phyloP scores from a whole-genome alignment of 164 flowering plant genomes.

The Stephania japonica region DNA sequence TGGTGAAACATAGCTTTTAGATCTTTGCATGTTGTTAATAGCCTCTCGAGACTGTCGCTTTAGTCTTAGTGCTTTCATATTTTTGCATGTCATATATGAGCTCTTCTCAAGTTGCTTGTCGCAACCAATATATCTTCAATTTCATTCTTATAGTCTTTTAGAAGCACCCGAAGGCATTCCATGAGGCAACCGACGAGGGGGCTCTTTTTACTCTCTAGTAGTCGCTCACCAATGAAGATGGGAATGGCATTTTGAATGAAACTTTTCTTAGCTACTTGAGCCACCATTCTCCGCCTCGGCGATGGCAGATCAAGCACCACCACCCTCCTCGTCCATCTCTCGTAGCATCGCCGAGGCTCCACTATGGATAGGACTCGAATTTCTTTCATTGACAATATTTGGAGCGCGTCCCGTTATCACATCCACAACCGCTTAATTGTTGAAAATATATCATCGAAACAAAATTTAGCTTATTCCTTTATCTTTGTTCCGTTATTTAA shows the following conservation, averaged over 20 bases:
- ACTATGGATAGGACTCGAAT: conserved; percentile 60
- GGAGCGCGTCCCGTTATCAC: conserved; percentile 70
- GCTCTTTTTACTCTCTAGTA: conserved; percentile 83
- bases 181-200: conserved; percentile 87
- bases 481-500: too few species aligned
- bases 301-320: conserved; percentile 37
- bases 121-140: conserved; percentile 81
- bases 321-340: conserved; percentile 64
- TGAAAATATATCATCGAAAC: not conserved
- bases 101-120: conserved; percentile 90
- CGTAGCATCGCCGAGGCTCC: conserved; percentile 52
- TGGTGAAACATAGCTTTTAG: conserved; percentile 29
- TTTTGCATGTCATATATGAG: conserved; percentile 91
- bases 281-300: conserved; percentile 63
- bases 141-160: conserved; percentile 91
- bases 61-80: conserved; percentile 63
- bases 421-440: not conserved
- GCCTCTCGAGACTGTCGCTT: conserved; percentile 47
- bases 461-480: too few species aligned
- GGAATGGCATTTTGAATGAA: conserved; percentile 89
- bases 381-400: conserved; percentile 84
- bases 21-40: conserved; percentile 32
- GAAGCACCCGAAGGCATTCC: conserved; percentile 88
- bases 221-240: conserved; percentile 79
- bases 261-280: conserved; percentile 77